Percentiles rank a stretch among this genome's conserved stretches.
Evolutionary conservation across 202 grass and related monocot species (phyloP).

Genomic region (Panicum virgatum): DNA sequence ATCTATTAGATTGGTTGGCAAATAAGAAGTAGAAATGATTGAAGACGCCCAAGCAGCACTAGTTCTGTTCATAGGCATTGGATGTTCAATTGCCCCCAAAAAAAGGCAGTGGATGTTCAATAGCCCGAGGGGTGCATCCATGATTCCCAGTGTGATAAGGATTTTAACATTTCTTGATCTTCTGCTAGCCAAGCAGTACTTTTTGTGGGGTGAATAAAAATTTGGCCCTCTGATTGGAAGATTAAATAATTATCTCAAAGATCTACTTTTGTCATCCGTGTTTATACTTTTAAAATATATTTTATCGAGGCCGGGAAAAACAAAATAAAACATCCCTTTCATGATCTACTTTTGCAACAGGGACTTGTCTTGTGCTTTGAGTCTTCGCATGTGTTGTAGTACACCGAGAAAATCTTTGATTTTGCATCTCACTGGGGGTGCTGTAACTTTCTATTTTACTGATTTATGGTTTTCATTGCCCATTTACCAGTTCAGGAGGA

Average conservation of each 20-base stretch:
- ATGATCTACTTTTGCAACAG: neutral
- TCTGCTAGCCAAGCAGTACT: neutral
- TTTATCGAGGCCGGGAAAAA: neutral
- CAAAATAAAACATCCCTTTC: neutral
- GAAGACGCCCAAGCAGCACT: neutral
- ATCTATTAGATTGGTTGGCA: neutral
- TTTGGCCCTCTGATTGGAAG: neutral
- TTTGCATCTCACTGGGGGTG: neutral
- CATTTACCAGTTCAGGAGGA: constrained; percentile 22
- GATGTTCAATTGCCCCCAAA: too few relatives aligned
- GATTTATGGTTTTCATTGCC: constrained; percentile 23
- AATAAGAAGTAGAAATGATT: neutral
- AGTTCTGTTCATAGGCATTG: neutral
- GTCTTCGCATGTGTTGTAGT: neutral
- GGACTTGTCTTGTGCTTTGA: neutral
- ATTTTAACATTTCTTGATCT: neutral
- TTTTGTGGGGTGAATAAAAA: neutral
- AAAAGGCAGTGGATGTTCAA: too few relatives aligned
- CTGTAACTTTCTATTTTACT: constrained; percentile 17
- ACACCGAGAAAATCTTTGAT: neutral
- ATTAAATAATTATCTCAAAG: neutral
- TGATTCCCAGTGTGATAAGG: neutral
- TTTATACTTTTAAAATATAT: neutral
- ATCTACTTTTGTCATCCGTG: neutral
- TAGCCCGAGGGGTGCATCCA: neutral